These are phyloP conservation scores for Tubosaeta sp. DNA, from an alignment of 768 basidiomycete genomes.

Conservation along the genomic window DNA sequence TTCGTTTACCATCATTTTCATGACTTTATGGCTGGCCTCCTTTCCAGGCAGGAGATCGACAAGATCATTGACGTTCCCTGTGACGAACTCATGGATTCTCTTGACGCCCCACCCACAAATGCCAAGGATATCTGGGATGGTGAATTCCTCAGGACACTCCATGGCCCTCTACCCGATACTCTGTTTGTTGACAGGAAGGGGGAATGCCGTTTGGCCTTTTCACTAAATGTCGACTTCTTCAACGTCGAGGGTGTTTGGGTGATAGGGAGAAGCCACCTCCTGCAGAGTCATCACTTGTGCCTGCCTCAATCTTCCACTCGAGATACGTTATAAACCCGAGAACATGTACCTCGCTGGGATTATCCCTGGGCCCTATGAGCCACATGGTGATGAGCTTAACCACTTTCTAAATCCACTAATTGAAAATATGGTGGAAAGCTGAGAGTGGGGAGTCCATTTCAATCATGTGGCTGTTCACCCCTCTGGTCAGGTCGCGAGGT, in stretches of 20 bases:
- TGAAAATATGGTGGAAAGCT: constrained; percentile 20
- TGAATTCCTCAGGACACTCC: not conserved
- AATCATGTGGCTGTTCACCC: constrained; percentile 13
- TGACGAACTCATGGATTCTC: not conserved
- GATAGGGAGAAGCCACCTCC: not conserved
- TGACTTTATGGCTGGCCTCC: not conserved
- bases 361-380: constrained; percentile 31
- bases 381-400: constrained; percentile 26
- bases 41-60: constrained; percentile 1
- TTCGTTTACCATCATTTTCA: constrained; percentile 8
- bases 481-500: not conserved
- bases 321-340: too few species aligned
- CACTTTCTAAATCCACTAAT: constrained; percentile 28
- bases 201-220: not conserved
- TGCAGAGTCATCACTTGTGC: not conserved
- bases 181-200: not conserved
- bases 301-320: constrained; percentile 1
- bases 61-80: not conserved
- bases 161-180: not conserved
- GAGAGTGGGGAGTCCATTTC: not conserved
- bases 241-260: not conserved
- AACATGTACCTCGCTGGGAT: constrained; percentile 23
- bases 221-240: constrained; percentile 3
- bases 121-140: not conserved
- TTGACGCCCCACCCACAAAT: not conserved